Base-by-base conservation (phyloP, 208 protist genomes). In the Crithidia bombi region DNA sequence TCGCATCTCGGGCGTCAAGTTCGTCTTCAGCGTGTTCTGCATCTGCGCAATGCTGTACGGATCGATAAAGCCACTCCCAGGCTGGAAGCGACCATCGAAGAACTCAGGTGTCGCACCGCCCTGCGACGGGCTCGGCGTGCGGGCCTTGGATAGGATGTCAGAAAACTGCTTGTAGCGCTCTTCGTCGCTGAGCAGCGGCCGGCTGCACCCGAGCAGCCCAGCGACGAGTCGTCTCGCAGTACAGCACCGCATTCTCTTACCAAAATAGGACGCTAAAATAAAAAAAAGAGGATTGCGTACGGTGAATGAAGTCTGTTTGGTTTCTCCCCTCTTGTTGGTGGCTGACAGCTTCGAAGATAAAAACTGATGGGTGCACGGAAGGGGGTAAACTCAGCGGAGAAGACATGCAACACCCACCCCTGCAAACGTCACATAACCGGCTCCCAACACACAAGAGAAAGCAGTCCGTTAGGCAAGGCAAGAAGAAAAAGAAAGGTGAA, bases 1-100 rank as follows among this genome's bases (percentile, higher is more conserved):
- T 4, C 75, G 82, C 87, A 96, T 83, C 67, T 96, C 92, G 7
- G 92, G 89, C 2, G 87, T 93, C 68, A 96, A 54, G 62, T 78
- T 91, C 21, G 79, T 62, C 0, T 67, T 76, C 26, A 96, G 69
- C 10, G 79, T 86, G 25, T 74, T 65, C 52, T 94, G 87, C 92
- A 96, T 92, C 43, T 78, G 69, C n/a, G 63, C 52, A 21, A 96
- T 58, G 65, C 74, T 67, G 25, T 65, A 35, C 0, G 84, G 68
- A 54, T 96, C 89, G 12, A 96, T 82, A 21, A 87, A 86, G 4
- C 58, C 69, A 32, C 57, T 79, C 17, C 81, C 89, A 5, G 82
- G 70, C 5, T 66, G 54, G 68, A 96, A 96, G 55, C 76, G 81
- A 28, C 92, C 92, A 62, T 94, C 75, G 47, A 96, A 96, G 25